Evolutionary conservation across 2,329 filamentous ascomycete genomes (phyloP), one percentile per base, ranked within the genome.

Genomic region (Zarea fungicola): DNA sequence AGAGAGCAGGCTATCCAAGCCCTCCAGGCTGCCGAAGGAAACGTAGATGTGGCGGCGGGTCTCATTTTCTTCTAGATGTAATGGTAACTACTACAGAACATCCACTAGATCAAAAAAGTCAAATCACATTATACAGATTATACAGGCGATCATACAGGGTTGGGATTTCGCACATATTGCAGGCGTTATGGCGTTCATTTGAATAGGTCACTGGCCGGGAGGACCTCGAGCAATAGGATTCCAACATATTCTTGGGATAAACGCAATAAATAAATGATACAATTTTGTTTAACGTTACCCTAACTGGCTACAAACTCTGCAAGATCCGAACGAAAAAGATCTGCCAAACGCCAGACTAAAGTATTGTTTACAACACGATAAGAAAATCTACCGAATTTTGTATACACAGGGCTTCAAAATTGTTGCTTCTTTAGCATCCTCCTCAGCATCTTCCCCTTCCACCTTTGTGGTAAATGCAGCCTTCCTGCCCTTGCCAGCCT

Each of bases 371-470:
- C n/a, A n/a, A 4, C n/a, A 11, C 13, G 3, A 3, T 28, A 32
- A 11, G 23, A 31, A 37, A n/a, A 29, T 44, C 43, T 52, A 95
- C 59, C 92, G 80, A 57, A 91, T 80, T 73, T 97, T 97, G 70
- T 97, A 97, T 53, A 97, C 83, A 71, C 93, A 97, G 16, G 93
- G 93, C 74, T 97, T 97, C 58, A 99, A 68, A 49, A 92, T 76
- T 26, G 64, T 69, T 45, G 72, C 71, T 63, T 85, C 88, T 56
- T 85, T 82, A 5, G 75, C 75, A 56, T 84, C 81, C 53, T 80
- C 77, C 52, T 82, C 77, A n/a, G n/a, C n/a, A 50, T 78, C 78
- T 50, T 79, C 70, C 16, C 76, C 23, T 74, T 73, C 48, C 73
- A 72, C 48, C 73, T 34, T 74, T 7, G 75, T 71, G 19, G 72